Conservation (phyloP, 148 eudicot species). For the Drosera capensis region DNA sequence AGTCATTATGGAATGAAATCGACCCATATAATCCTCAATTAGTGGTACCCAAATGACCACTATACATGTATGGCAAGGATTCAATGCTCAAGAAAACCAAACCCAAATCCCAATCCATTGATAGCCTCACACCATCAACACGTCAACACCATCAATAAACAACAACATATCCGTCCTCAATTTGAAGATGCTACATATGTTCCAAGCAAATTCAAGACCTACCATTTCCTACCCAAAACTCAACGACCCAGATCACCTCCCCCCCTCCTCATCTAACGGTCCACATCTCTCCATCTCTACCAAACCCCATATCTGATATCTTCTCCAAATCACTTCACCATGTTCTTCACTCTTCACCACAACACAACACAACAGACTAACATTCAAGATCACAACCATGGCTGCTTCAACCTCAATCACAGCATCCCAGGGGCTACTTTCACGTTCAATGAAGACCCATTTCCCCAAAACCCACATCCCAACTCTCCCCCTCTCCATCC, state of each 20-base stretch:
- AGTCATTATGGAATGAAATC: too few species aligned
- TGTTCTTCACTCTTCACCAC: neutral
- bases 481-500: neutral
- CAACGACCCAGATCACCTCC: conserved; percentile 11
- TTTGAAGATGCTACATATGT: neutral
- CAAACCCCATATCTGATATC: neutral
- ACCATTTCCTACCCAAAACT: conserved; percentile 36
- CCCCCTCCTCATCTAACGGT: conserved; percentile 6
- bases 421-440: conserved; percentile 21
- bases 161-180: too few species aligned
- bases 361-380: neutral
- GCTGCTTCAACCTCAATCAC: conserved; percentile 16
- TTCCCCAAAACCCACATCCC: conserved; percentile 6
- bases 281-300: conserved; percentile 5
- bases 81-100: too few species aligned
- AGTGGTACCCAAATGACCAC: too few species aligned
- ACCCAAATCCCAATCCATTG: too few species aligned
- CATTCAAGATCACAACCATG: conserved; percentile 6
- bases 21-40: too few species aligned
- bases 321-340: neutral
- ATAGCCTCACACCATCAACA: too few species aligned
- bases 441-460: conserved; percentile 12
- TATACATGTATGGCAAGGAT: too few species aligned
- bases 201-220: conserved; percentile 7
- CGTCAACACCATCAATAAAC: too few species aligned